Percentiles rank a stretch among this genome's conserved stretches.
These are phyloP conservation scores for Candolleomyces eurysporus DNA, from an alignment of 768 basidiomycete genomes.

Conservation along the genomic window DNA sequence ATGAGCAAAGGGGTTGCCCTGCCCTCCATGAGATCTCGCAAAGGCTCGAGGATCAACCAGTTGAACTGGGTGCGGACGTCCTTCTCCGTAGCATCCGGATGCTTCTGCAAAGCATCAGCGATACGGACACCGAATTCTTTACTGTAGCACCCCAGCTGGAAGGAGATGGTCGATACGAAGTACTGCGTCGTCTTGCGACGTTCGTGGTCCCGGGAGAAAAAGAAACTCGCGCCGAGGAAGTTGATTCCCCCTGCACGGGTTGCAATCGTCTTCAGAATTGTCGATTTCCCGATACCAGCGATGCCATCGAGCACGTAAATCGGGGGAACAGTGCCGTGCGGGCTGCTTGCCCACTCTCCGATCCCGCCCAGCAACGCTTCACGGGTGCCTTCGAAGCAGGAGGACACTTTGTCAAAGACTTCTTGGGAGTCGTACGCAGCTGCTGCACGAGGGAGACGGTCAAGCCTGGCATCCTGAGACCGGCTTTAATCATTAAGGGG, in stretches of 20 bases:
- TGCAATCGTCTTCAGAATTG: neutral
- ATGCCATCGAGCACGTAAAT: slow-evolving; percentile 2
- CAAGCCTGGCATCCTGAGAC: neutral
- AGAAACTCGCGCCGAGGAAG: neutral
- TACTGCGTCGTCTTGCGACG: neutral
- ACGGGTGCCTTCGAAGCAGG: slow-evolving; percentile 4
- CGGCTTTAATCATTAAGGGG: neutral
- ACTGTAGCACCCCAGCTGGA: neutral
- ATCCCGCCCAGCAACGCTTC: neutral
- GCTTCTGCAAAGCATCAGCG: neutral
- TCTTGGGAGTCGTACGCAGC: slow-evolving; percentile 1
- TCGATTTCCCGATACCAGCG: slow-evolving; percentile 4
- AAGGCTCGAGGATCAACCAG: neutral
- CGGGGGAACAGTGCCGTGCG: neutral
- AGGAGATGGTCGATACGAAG: neutral
- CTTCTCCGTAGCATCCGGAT: neutral
- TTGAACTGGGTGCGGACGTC: neutral
- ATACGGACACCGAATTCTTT: neutral
- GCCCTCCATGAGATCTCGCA: neutral
- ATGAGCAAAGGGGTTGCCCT: neutral
- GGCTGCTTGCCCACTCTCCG: neutral
- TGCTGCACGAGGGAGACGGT: slow-evolving; percentile 6
- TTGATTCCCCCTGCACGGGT: neutral
- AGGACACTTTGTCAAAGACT: neutral
- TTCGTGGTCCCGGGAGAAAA: slow-evolving; percentile 1